Percentiles rank a stretch among this genome's conserved stretches.
These are phyloP conservation scores for Eucalyptus pumila DNA, from an alignment of 345 rosid species.

Conservation along the genomic window DNA sequence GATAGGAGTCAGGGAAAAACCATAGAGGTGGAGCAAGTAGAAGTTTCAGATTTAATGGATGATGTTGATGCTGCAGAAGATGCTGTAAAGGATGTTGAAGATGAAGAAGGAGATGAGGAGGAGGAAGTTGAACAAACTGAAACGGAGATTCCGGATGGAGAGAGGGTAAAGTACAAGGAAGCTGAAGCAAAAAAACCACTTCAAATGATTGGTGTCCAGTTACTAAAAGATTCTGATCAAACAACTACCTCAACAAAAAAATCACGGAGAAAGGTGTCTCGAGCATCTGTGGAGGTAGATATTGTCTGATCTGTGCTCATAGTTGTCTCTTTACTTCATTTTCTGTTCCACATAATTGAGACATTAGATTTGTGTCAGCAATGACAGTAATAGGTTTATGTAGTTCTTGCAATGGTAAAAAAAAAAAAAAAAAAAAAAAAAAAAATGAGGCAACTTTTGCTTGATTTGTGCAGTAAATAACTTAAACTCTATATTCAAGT, in stretches of 20 bases:
- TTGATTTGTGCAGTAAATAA: not conserved
- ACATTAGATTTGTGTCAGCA: not conserved
- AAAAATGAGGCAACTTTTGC: not conserved
- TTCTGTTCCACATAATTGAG: not conserved
- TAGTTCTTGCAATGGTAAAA: not conserved
- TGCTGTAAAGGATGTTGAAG: conserved; percentile 38
- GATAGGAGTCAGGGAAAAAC: conserved; percentile 31
- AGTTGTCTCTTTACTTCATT: not conserved
- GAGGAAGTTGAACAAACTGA: conserved; percentile 53
- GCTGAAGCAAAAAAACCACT: conserved; percentile 73
- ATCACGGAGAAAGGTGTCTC: conserved; percentile 49
- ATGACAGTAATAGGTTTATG: not conserved
- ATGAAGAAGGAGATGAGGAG: conserved; percentile 46
- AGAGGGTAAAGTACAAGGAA: conserved; percentile 63
- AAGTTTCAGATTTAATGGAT: conserved; percentile 36
- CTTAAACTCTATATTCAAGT: not conserved
- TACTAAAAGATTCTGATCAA: conserved; percentile 76
- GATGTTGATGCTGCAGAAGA: conserved; percentile 41
- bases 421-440: not conserved
- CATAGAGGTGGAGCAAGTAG: conserved; percentile 26
- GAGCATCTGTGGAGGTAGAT: conserved; percentile 54
- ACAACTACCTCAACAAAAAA: conserved; percentile 34
- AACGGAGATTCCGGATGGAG: conserved; percentile 50
- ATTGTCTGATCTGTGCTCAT: not conserved
- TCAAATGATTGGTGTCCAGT: conserved; percentile 92